Evolutionary conservation across 176 grass and related monocot genomes (phyloP).

Genomic region (Aegilops speltoides): DNA sequence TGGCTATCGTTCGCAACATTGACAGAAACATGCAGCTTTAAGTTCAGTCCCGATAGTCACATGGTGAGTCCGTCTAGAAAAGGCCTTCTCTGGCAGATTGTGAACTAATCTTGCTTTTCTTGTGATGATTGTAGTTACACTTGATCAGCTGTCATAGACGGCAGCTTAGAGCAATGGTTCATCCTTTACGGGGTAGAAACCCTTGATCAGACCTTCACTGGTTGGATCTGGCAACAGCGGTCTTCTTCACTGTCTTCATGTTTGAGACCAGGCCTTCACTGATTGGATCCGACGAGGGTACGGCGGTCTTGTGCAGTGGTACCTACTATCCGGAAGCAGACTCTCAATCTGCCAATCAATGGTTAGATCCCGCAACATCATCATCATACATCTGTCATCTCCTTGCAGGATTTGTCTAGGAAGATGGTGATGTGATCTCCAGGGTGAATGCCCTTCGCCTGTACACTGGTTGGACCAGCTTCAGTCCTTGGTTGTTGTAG

Average conservation of each 20-base stretch:
- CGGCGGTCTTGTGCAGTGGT: not conserved
- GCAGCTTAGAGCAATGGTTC: not conserved
- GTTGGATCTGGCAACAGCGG: not conserved
- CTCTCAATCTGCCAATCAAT: not conserved
- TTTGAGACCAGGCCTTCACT: not conserved
- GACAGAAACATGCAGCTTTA: not conserved
- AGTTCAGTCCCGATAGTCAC: not conserved
- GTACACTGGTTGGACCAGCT: not conserved
- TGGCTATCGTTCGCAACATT: not conserved
- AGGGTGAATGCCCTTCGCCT: not conserved
- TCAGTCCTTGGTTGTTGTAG: not conserved
- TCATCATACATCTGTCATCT: not conserved
- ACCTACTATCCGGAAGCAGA: not conserved
- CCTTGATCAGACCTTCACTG: not conserved
- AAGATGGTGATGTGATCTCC: conserved; percentile 4
- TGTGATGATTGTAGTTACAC: conserved; percentile 3
- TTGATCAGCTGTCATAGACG: not conserved
- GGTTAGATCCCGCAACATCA: not conserved
- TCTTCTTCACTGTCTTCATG: not conserved
- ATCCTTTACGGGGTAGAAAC: not conserved
- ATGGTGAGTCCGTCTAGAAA: conserved; percentile 12
- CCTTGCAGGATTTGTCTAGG: not conserved
- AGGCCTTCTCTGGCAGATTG: not conserved
- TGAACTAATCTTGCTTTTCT: conserved; percentile 21
- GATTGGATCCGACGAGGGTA: not conserved